These are phyloP conservation scores for Eimeria tenella DNA, from an alignment of 169 alveolate genomes.

Conservation along the genomic window DNA sequence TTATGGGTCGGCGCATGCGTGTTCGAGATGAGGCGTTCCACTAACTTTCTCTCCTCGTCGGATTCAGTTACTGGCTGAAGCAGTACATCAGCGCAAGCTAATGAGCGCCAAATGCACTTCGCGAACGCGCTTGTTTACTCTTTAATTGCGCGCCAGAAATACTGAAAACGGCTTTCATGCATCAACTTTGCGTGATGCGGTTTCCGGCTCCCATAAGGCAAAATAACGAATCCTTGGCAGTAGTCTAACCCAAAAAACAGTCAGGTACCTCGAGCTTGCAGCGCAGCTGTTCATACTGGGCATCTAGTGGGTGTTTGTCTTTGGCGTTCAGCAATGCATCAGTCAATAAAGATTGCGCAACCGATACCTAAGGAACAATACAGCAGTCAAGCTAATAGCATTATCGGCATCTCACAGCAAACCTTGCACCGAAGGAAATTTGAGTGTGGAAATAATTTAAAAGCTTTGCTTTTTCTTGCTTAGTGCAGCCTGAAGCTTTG, in stretches of 20 bases:
- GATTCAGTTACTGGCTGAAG: conserved; percentile 81
- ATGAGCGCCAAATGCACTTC: background rate
- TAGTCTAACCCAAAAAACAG: background rate
- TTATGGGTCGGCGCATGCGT: conserved; percentile 87
- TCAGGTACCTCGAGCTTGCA: conserved; percentile 76
- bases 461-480: background rate
- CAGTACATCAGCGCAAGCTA: background rate
- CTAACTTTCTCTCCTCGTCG: conserved; percentile 83
- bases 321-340: conserved; percentile 73
- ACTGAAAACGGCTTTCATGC: background rate
- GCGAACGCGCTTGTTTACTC: background rate
- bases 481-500: background rate
- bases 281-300: conserved; percentile 79
- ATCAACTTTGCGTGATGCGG: too few relatives aligned
- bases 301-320: conserved; percentile 78
- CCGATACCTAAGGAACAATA: conserved; percentile 70
- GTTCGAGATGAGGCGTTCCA: conserved; percentile 84
- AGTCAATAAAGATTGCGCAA: conserved; percentile 80
- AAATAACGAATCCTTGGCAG: background rate
- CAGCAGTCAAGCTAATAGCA: background rate
- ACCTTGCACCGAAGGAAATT: background rate
- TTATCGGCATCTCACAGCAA: too few relatives aligned
- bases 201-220: too few relatives aligned
- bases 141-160: background rate
- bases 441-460: background rate